Evolutionary conservation across 2,329 filamentous ascomycete genomes (phyloP).

Genomic region (Alternaria infectoria): DNA sequence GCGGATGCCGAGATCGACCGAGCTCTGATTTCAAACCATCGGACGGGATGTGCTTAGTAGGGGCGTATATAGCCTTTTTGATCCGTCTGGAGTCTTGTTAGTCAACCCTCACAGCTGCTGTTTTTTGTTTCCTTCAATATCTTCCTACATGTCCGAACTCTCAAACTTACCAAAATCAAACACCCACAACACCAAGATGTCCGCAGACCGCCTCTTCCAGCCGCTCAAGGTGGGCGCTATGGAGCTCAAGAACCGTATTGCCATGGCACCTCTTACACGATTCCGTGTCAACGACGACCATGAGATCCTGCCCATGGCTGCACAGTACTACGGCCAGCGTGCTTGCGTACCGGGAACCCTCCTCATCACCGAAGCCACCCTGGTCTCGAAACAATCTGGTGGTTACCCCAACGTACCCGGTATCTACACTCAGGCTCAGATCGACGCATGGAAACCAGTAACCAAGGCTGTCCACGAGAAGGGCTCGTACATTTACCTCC

Average conservation of each 20-base stretch:
- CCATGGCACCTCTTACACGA: constrained; percentile 48
- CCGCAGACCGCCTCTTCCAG: constrained; percentile 40
- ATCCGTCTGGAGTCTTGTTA: neutral
- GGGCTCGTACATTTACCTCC: constrained; percentile 65
- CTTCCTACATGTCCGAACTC: neutral
- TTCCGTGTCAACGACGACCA: constrained; percentile 57
- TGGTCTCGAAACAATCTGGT: constrained; percentile 56
- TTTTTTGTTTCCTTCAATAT: neutral
- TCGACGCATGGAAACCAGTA: constrained; percentile 65
- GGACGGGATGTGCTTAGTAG: neutral
- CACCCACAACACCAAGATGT: constrained; percentile 23
- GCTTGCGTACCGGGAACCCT: constrained; percentile 61
- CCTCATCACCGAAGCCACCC: constrained; percentile 64
- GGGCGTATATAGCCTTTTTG: constrained; percentile 8
- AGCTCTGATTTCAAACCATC: constrained; percentile 13
- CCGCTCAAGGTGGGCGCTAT: constrained; percentile 45
- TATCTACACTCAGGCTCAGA: constrained; percentile 57
- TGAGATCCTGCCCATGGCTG: constrained; percentile 51
- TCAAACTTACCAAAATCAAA: neutral
- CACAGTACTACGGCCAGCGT: constrained; percentile 63
- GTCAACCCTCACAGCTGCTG: neutral
- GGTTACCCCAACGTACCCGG: constrained; percentile 62
- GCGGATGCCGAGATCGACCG: constrained; percentile 21
- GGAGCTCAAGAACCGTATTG: constrained; percentile 42
- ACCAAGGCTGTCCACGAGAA: constrained; percentile 69